These are phyloP conservation scores for Penicillium capsulatum DNA, from an alignment of 2,329 filamentous ascomycete genomes.

Conservation along the genomic window DNA sequence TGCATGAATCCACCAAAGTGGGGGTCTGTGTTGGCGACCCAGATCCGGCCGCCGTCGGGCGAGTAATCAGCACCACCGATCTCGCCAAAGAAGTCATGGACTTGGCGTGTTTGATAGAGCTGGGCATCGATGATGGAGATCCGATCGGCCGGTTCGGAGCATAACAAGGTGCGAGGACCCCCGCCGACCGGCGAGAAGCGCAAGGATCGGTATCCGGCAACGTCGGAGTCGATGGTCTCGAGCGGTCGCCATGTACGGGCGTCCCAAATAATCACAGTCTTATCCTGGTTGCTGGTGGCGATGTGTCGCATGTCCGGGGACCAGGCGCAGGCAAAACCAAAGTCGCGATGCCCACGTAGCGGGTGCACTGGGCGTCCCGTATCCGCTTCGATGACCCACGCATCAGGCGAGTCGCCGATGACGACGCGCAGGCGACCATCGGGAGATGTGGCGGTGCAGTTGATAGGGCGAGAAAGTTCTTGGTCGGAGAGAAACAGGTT, in stretches of 20 bases:
- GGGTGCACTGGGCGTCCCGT: constrained; percentile 38
- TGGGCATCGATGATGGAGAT: constrained; percentile 45
- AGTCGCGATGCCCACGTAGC: constrained; percentile 41
- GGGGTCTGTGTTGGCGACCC: constrained; percentile 43
- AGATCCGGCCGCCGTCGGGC: constrained; percentile 41
- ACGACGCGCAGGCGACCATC: constrained; percentile 44
- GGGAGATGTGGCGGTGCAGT: constrained; percentile 44
- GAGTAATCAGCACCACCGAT: constrained; percentile 43
- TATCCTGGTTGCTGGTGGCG: constrained; percentile 46
- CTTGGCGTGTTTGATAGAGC: constrained; percentile 40
- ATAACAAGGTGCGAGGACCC: constrained; percentile 41
- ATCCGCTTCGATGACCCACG: constrained; percentile 43
- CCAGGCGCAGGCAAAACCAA: constrained; percentile 47
- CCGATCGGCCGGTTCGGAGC: constrained; percentile 44
- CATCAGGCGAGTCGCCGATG: constrained; percentile 42
- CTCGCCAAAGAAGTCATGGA: constrained; percentile 46
- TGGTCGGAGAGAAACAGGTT: constrained; percentile 40
- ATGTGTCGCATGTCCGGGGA: constrained; percentile 47
- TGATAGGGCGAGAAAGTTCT: constrained; percentile 39
- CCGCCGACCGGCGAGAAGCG: constrained; percentile 44
- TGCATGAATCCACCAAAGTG: constrained; percentile 45
- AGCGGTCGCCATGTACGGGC: constrained; percentile 41
- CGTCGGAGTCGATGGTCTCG: constrained; percentile 41
- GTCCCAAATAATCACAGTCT: constrained; percentile 46
- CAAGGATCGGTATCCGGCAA: constrained; percentile 44